Conservation (phyloP, 2,329 filamentous ascomycete genomes). For the Alternaria sp. region DNA sequence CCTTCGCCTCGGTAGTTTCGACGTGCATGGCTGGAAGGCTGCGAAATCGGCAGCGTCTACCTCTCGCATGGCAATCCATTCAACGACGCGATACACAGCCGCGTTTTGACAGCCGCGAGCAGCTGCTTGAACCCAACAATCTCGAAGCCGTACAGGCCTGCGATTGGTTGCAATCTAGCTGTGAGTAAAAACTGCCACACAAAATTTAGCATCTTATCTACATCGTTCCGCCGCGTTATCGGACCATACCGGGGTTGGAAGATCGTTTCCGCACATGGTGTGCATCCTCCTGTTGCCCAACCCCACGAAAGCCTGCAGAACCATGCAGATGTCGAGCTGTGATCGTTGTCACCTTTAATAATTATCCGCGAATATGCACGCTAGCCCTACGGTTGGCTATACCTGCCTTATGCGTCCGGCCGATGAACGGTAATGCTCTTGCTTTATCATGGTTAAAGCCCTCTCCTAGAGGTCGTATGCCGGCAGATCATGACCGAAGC, state of each 20-base stretch:
- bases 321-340: conserved; percentile 17
- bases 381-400: conserved; percentile 6
- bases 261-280: conserved; percentile 19
- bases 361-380: background rate
- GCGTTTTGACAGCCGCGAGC: background rate
- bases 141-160: too few species aligned
- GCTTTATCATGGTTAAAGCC: conserved; percentile 17
- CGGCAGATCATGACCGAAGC: background rate
- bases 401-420: conserved; percentile 8
- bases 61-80: too few species aligned
- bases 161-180: background rate
- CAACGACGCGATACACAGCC: background rate
- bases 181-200: conserved; percentile 9
- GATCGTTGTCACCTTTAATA: background rate
- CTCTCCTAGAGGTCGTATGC: background rate
- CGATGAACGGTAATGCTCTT: conserved; percentile 1
- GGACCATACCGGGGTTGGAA: background rate
- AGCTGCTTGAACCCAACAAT: too few species aligned
- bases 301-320: conserved; percentile 8
- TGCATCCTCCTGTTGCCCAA: conserved; percentile 1
- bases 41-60: background rate
- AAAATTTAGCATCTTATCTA: conserved; percentile 29
- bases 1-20: background rate
- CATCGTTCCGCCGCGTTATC: conserved; percentile 13
- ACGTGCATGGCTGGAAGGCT: background rate